Base-by-base conservation (phyloP, 177 flowering plant species). In the Vitis hybrid region DNA sequence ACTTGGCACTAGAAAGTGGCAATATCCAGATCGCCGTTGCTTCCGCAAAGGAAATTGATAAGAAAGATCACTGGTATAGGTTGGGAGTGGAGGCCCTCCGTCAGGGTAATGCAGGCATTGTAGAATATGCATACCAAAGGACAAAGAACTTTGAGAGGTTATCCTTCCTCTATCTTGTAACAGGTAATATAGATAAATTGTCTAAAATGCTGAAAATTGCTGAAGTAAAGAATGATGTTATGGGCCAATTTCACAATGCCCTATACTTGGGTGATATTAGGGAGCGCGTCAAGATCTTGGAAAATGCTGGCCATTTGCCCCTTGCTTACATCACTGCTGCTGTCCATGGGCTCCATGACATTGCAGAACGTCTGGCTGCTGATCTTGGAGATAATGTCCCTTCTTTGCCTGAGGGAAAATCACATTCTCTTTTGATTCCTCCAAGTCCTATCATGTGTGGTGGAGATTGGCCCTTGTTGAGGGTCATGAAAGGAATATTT, bases 371-470 rank as follows among this genome's bases (percentile, higher is more conserved):
- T 11, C 67, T 81, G 3, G 79, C 75, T 4, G 69, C 73, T 38
- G 76, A 73, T 20, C 64, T 81, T 52, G 80, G 82, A 17, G 82
- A 74, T 15, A 67, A 71, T 72, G 52, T 79, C 61, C 84, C 84
- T 31, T 17, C 77, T 62, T 60, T 76, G 68, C 82, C 82, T 11
- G 71, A 71, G 65, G 75, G 78, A 13, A 82, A 79, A 55, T 12
- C 33, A n/a, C 78, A 82, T 1, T 79, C 84, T 17, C 82, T 82
- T 62, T 51, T 82, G 65, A 70, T 82, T 70, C 84, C 84, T n/a
- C 84, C 84, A 13, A 47, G 31, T 12, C 82, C 84, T 12, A 47
- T 82, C 52, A 66, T 72, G 59, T 74, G 78, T 70, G 77, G 72
- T 20, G 81, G 81, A 31, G 81, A 80, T 51, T 79, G 82, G 82